A percentile compares a stretch with the other conserved stretches of the same genome.
These are phyloP conservation scores for Chlorencoelia australis DNA, from an alignment of 2,329 filamentous ascomycete species.

Conservation along the genomic window DNA sequence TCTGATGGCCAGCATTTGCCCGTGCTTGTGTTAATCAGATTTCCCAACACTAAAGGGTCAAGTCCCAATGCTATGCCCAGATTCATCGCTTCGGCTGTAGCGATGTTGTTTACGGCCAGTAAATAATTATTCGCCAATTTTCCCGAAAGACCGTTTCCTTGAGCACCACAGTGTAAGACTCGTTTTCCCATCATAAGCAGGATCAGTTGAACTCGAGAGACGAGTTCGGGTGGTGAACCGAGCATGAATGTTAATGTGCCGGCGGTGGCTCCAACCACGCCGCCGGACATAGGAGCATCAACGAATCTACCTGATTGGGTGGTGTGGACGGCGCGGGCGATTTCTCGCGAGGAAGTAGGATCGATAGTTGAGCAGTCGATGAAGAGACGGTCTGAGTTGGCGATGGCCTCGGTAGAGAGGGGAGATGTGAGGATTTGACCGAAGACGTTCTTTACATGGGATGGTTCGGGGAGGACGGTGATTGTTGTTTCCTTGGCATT, in stretches of 20 bases:
- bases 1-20: constrained; percentile 96
- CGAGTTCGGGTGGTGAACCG: constrained; percentile 51
- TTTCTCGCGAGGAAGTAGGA: constrained; percentile 68
- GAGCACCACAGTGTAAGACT: constrained; percentile 74
- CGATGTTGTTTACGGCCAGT: constrained; percentile 80
- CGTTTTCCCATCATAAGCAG: constrained; percentile 77
- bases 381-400: constrained; percentile 60
- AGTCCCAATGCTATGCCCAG: constrained; percentile 45
- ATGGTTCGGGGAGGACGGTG: constrained; percentile 80
- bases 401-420: constrained; percentile 37
- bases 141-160: constrained; percentile 77
- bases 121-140: constrained; percentile 98
- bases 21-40: constrained; percentile 86
- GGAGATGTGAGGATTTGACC: constrained; percentile 58
- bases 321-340: constrained; percentile 60
- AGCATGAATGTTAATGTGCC: constrained; percentile 96
- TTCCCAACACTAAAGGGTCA: constrained; percentile 55
- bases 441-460: constrained; percentile 79
- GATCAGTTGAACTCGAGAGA: constrained; percentile 56
- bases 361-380: constrained; percentile 98
- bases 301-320: constrained; percentile 68
- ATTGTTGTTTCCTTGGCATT: constrained; percentile 65
- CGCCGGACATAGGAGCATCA: constrained; percentile 94
- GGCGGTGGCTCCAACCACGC: constrained; percentile 80
- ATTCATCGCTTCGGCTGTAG: constrained; percentile 48